Conservation (phyloP, 768 basidiomycete species). For the Xerocomus brunneocitrinus region DNA sequence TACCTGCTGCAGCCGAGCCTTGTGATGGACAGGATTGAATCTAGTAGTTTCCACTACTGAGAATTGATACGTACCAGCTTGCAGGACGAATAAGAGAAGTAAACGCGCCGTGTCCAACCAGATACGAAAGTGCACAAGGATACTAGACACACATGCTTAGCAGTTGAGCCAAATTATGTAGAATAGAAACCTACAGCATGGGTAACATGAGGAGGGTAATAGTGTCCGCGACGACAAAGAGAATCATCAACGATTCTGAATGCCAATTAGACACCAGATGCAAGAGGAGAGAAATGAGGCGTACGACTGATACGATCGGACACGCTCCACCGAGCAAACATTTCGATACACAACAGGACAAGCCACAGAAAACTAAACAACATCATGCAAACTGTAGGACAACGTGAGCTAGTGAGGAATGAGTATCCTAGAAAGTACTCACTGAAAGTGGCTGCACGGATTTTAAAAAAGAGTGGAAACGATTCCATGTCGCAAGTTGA, state of each 20-base stretch:
- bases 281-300: slow-evolving; percentile 10
- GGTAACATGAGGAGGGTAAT: slow-evolving; percentile 40
- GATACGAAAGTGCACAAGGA: slow-evolving; percentile 43
- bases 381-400: slow-evolving; percentile 37
- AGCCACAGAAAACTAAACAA: slow-evolving; percentile 47
- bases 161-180: neutral
- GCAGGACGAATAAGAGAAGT: slow-evolving; percentile 40
- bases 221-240: slow-evolving; percentile 41
- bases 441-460: slow-evolving; percentile 30
- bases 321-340: slow-evolving; percentile 44
- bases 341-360: slow-evolving; percentile 41
- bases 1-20: slow-evolving; percentile 42
- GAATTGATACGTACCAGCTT: slow-evolving; percentile 38
- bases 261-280: neutral
- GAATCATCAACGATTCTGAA: slow-evolving; percentile 36
- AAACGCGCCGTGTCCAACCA: slow-evolving; percentile 55
- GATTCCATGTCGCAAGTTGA: slow-evolving; percentile 22
- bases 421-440: neutral
- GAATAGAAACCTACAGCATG: slow-evolving; percentile 35
- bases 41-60: neutral
- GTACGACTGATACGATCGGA: slow-evolving; percentile 44
- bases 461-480: slow-evolving; percentile 28
- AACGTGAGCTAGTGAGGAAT: neutral
- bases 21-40: slow-evolving; percentile 12
- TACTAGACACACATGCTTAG: slow-evolving; percentile 27